A percentile compares a stretch with the other conserved stretches of the same genome.
phyloP scores from a whole-genome alignment of 78 protist species.

The Mantamonas sphyraenae region DNA sequence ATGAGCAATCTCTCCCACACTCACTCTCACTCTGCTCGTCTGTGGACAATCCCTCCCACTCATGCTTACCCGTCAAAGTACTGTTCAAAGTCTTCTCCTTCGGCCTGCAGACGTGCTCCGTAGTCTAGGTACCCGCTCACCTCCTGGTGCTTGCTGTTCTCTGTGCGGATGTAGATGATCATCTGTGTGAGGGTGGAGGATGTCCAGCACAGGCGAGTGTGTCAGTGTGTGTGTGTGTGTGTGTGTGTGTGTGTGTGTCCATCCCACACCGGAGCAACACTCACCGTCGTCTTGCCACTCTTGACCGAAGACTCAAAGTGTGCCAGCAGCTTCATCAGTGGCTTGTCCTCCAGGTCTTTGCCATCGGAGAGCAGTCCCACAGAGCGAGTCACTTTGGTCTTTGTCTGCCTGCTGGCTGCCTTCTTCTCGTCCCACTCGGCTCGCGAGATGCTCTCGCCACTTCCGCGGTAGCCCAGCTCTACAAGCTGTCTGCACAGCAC shows the following conservation, averaged over 20 bases:
- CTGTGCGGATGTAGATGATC: constrained; percentile 78
- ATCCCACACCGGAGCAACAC: too few species aligned
- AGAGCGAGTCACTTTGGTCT: neutral
- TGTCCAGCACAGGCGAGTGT: too few species aligned
- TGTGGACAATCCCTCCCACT: neutral
- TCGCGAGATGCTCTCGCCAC: constrained; percentile 55
- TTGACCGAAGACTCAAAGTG: constrained; percentile 65
- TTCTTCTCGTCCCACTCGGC: constrained; percentile 72
- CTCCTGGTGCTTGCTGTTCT: constrained; percentile 73
- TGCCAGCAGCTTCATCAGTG: constrained; percentile 65
- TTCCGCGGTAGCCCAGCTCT: constrained; percentile 83
- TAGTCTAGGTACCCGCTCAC: constrained; percentile 82
- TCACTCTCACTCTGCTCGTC: neutral
- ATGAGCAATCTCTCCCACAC: neutral
- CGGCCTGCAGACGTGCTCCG: constrained; percentile 65
- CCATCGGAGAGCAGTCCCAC: constrained; percentile 3
- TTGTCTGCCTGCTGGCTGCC: constrained; percentile 17
- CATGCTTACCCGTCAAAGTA: constrained; percentile 36
- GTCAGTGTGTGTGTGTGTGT: too few species aligned
- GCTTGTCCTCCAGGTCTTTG: constrained; percentile 26
- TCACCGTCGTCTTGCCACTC: constrained; percentile 57
- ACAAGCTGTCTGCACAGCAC: constrained; percentile 76
- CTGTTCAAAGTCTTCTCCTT: constrained; percentile 57
- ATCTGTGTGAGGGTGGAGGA: too few species aligned
- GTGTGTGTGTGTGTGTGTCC: too few species aligned